Base-by-base conservation (phyloP, 2,329 filamentous ascomycete species). In the Cyanodermella asteris region DNA sequence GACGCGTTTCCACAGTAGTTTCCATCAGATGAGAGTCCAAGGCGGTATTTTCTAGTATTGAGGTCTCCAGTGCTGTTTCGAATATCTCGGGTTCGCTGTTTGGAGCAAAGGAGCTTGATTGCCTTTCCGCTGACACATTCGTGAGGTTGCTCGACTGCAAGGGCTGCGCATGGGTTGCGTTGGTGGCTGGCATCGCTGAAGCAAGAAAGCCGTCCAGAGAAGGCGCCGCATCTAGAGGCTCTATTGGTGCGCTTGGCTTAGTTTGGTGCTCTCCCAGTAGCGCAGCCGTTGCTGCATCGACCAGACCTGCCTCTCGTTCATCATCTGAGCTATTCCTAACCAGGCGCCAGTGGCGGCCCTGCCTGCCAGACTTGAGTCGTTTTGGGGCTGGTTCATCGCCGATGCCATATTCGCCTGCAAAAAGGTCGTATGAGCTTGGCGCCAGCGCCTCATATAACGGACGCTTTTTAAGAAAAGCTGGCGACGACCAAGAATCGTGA, bases 391-490 rank as follows among this genome's bases (percentile, higher is more conserved):
- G 15, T 15, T 26, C 27, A 11, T 51, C 59, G 13, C 63, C 51
- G 20, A 58, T 59, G 2, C 63, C 64, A 43, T 75, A 67, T 14
- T 75, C 73, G 30, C 77, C 70, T 9, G 42, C 44, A 25, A 84
- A 72, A 4, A 69, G 62, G 37, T 81, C 70, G 33, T 67, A 60
- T 2, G 58, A 59, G 4, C n/a, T n/a, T n/a, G n/a, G n/a, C n/a
- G n/a, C n/a, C n/a, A n/a, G n/a, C n/a, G 59, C 59, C 34, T 74
- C 65, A 25, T 72, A 65, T 1, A 73, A 47, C 28, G 73, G 59
- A 9, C 65, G 61, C 26, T 72, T 61, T 43, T 75, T 82, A 12
- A 78, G 50, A 36, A 90, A 91, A 1, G 77, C 76, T 1, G 81
- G 81, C 3, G 80, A 90, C 4, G 64, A 56, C 51, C 69, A 87